phyloP scores from a whole-genome alignment of 2,329 filamentous ascomycete species.

The Plenodomus lindquistii region DNA sequence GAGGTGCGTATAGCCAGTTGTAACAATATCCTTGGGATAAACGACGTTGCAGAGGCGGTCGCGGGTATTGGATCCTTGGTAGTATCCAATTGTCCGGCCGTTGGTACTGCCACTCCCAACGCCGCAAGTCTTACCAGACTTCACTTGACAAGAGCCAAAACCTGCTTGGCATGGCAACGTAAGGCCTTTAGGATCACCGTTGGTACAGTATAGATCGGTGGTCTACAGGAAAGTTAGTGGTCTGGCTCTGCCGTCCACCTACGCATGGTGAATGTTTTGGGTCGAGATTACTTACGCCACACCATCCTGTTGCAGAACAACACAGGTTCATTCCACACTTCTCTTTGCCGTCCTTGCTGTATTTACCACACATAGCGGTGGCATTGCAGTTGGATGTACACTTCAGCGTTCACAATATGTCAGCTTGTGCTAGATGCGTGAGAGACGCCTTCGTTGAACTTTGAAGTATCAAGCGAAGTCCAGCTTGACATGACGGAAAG shows the following conservation, averaged over 20 bases:
- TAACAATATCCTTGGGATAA: constrained; percentile 31
- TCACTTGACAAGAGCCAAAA: constrained; percentile 40
- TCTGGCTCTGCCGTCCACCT: too few relatives aligned
- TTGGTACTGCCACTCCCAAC: constrained; percentile 18
- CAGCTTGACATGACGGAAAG: too few relatives aligned
- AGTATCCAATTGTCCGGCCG: constrained; percentile 45
- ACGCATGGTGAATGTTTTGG: too few relatives aligned
- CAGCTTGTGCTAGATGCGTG: too few relatives aligned
- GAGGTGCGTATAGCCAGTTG: constrained; percentile 37
- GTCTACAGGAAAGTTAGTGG: too few relatives aligned
- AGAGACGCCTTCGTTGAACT: too few relatives aligned
- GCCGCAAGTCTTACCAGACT: constrained; percentile 27
- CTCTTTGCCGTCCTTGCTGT: background rate
- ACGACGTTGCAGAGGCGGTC: background rate
- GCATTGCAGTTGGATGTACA: constrained; percentile 1
- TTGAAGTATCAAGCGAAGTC: too few relatives aligned
- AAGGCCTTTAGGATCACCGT: background rate
- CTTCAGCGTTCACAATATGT: too few relatives aligned
- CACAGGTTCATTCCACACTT: background rate
- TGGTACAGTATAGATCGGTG: background rate
- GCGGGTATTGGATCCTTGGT: constrained; percentile 32
- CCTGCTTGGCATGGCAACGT: constrained; percentile 37
- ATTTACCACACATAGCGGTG: background rate
- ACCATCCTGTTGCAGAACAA: background rate
- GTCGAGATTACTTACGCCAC: background rate